Evolutionary conservation across 2,329 filamentous ascomycete genomes (phyloP), one percentile per base, ranked within the genome.

Genomic region (Septoria linicola): DNA sequence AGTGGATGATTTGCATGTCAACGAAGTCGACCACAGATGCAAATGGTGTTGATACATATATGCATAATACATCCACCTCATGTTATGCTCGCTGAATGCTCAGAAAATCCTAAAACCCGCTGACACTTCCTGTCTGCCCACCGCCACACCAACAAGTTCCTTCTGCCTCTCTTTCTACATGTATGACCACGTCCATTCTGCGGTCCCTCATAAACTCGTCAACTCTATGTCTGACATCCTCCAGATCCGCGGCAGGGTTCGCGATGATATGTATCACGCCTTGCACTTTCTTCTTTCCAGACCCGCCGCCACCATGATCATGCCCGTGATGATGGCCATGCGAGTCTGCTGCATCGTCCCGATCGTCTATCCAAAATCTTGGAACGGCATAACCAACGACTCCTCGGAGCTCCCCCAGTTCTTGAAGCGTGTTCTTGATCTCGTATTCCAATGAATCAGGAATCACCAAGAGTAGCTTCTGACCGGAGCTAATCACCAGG

Each of bases 281-380:
- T 10, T 91, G 73, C 2, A 96, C 78, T 56, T 76, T 81, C 42
- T 71, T 49, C 46, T 49, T 49, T 13, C 35, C 39, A 5, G 27
- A 40, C 13, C 30, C 40, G n/a, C 31, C 44, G 2, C 34, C 49
- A 16, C 31, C 41, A 30, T 47, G 44, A 37, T 63, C 50, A 20
- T 53, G 50, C 16, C 44, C 44, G 23, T 53, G 50, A 16, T 60
- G 50, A 41, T 78, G 81, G 46, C 82, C 75, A 55, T 76, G 73
- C 4, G 61, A 64, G 43, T 63, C 57, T 2, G 34, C 51, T 32
- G 72, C 67, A 14, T 69, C 68, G 50, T 68, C 75, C 23, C 74
- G 75, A 58, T 95, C 90, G 61, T 95, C 89, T 11, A 93, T 75
- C 93, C 93, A 99, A 66, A 97, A 96, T 63, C 90, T 87, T 6